Percentiles rank a stretch among this genome's conserved stretches.
Evolutionary conservation across 2,329 filamentous ascomycete genomes (phyloP).

Genomic region (Cercospora zeina): DNA sequence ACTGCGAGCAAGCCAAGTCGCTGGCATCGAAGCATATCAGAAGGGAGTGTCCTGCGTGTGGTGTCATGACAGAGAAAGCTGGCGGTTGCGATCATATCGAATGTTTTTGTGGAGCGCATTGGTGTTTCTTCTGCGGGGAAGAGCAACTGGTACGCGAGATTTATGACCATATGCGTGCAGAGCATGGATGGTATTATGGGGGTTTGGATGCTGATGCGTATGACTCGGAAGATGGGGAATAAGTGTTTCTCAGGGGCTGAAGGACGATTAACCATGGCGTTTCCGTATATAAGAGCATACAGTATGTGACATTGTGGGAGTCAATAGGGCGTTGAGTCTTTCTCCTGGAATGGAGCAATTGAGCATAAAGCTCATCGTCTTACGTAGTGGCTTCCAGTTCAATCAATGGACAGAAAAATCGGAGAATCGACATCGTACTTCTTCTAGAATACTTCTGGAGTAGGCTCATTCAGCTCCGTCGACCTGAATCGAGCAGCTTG

Average conservation of each 20-base stretch:
- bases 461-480: no score
- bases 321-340: no score
- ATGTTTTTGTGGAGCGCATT: slow-evolving; percentile 19
- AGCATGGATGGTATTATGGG: slow-evolving; percentile 25
- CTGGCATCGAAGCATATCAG: neutral
- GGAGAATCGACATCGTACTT: no score
- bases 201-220: slow-evolving; percentile 14
- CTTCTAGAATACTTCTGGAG: no score
- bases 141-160: slow-evolving; percentile 9
- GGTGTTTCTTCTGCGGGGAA: slow-evolving; percentile 23
- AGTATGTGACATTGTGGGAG: no score
- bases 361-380: no score
- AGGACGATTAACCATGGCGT: neutral
- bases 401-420: no score
- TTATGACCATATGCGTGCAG: slow-evolving; percentile 21
- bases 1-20: slow-evolving; percentile 6
- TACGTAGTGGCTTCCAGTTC: no score
- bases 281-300: neutral
- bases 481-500: no score
- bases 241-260: neutral
- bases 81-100: slow-evolving; percentile 22
- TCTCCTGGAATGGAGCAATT: no score
- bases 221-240: slow-evolving; percentile 12
- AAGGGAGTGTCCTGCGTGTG: slow-evolving; percentile 17
- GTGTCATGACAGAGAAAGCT: slow-evolving; percentile 16